Base-by-base conservation (phyloP, 2,329 filamentous ascomycete genomes). In the Botryotinia convoluta region DNA sequence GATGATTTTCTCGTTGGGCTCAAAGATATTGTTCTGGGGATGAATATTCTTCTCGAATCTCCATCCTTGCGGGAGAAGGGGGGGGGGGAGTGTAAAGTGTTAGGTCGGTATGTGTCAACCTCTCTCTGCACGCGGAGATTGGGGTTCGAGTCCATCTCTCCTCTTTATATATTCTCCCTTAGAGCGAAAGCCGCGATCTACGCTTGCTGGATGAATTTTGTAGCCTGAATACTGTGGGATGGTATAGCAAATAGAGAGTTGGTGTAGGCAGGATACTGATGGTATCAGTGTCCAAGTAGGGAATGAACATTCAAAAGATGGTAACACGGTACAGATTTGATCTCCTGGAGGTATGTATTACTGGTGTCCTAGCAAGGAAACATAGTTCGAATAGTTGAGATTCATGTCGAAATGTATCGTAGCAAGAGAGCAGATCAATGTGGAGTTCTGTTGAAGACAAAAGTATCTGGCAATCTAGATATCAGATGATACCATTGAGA, bases 111-210 rank as follows among this genome's bases (percentile, higher is more conserved):
- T n/a, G 45, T 51, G 45, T 2, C 0, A 51, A n/a, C 6, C 10
- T 26, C 10, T 51, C 12, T 16, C 48, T 51, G 26, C 9, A 3
- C 12, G 48, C 16, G 5, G 12, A 51, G 26, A 51, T 14, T n/a
- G 26, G 26, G 1, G 12, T 16, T 14, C 2, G 12, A 51, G 26
- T 57, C 3, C n/a, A 16, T 29, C 1, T 57, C 6, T 51, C 16
- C 8, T 20, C 22, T 39, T 3, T 22, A 26, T 3, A 7, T 3
- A 29, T 45, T 4, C 3, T 45, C 18, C 12, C 9, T 16, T 14
- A 14, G 1, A 22, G 26, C 1, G 51, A 57, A 14, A 68, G 0
- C 2, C 4, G 37, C 12, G 10, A 2, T 29, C 1, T 7, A 2
- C 29, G 39, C 18, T 42, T 29, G 3, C 20, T 7, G 14, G 9